Base-by-base conservation (phyloP, 768 basidiomycete species). In the Panaeolus papilionaceus region DNA sequence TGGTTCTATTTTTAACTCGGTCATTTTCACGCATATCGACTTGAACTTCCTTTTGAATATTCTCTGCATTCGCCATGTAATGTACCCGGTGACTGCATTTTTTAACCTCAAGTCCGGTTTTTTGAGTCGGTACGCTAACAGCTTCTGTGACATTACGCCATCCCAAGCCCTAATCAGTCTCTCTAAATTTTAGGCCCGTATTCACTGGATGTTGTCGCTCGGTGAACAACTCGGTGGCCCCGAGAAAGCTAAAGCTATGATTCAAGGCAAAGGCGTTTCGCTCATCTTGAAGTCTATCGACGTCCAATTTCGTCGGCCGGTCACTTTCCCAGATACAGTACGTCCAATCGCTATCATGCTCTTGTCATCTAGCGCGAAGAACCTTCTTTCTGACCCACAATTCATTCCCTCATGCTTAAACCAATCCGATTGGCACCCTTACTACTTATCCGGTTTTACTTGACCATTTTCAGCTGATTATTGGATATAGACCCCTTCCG, bases 301-400 rank as follows among this genome's bases (percentile, higher is more conserved):
- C 47, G 78, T 93, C 49, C 86, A 88, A 70, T 94, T 86, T 76
- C 86, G 86, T 67, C 83, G 88, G 23, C 92, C 92, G 0, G 91
- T 93, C 11, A 88, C 86, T 12, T 93, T 85, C 71, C 92, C 92
- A 28, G 92, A 93, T 76, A 92, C 91, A 10, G 90, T 91, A 69
- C 62, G 86, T 80, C 38, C 26, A 47, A 69, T 65, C 8, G 54
- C 54, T 11, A 58, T 11, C 10, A 54, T 4, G 11, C 80, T 79
- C 73, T 84, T 9, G 78, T 84, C 47, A 61, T 37, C 38, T 63
- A 54, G 23, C 45, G n/a, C 37, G 49, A 45, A 66, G 20, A 16
- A 63, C 33, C 3, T 28, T n/a, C n/a, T 38, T 47, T 49, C 64
- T 37, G 3, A 37, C 14, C 12, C 3, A 33, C 16, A 23, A 23